Evolutionary conservation across 2,329 filamentous ascomycete species (phyloP).

Genomic region (Penicillium sp.): DNA sequence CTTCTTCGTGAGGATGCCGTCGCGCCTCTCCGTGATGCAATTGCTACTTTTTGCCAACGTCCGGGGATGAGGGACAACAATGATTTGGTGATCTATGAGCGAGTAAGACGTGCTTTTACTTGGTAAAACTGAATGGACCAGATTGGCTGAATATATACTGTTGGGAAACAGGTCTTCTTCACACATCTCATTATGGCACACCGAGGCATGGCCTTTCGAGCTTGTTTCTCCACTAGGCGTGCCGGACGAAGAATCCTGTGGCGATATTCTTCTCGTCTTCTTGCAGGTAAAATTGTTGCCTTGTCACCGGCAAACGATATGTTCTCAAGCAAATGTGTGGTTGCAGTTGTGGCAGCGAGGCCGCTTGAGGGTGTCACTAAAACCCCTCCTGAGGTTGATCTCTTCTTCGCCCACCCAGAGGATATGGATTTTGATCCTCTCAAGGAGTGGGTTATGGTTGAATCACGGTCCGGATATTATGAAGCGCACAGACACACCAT

Average conservation of each 20-base stretch:
- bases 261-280: constrained; percentile 61
- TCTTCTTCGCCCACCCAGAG: constrained; percentile 66
- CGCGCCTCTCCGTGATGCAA: constrained; percentile 67
- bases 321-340: constrained; percentile 65
- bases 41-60: constrained; percentile 56
- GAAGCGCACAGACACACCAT: constrained; percentile 75
- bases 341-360: constrained; percentile 73
- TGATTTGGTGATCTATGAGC: constrained; percentile 67
- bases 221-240: constrained; percentile 70
- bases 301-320: constrained; percentile 57
- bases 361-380: constrained; percentile 63
- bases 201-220: constrained; percentile 64
- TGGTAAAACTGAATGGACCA: not conserved
- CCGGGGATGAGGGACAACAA: constrained; percentile 61
- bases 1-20: constrained; percentile 75
- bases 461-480: constrained; percentile 72
- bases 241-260: constrained; percentile 69
- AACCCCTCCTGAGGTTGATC: constrained; percentile 71
- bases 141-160: not conserved
- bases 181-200: constrained; percentile 64
- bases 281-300: constrained; percentile 57
- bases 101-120: constrained; percentile 47
- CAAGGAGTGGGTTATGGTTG: constrained; percentile 74
- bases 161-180: constrained; percentile 62
- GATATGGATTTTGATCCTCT: constrained; percentile 70